These are phyloP conservation scores for Nitzschia palea DNA, from an alignment of 108 stramenopile species.

Conservation along the genomic window DNA sequence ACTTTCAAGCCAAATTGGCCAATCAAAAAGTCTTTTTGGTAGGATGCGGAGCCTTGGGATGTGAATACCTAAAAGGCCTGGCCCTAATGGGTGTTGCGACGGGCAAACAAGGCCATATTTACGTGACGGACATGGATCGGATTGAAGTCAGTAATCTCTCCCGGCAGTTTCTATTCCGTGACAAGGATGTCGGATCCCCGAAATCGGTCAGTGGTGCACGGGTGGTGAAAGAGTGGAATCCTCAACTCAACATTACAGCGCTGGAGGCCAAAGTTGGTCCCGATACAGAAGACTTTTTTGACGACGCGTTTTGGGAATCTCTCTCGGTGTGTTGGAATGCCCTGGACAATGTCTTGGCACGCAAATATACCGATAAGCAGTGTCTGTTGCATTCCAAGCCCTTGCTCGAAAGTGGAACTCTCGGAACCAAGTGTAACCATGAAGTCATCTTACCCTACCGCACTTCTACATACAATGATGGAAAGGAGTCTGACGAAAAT, in stretches of 20 bases:
- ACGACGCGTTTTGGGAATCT: neutral
- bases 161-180: conserved; percentile 97
- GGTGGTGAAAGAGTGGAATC: conserved; percentile 91
- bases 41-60: conserved; percentile 99
- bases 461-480: neutral
- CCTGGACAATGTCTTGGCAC: conserved; percentile 92
- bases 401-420: neutral
- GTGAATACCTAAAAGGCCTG: conserved; percentile 99
- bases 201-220: conserved; percentile 89
- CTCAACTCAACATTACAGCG: conserved; percentile 77
- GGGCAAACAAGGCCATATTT: conserved; percentile 72
- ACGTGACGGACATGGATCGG: conserved; percentile 99
- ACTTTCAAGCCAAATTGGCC: conserved; percentile 70
- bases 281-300: conserved; percentile 6
- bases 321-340: conserved; percentile 40
- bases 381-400: neutral
- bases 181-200: conserved; percentile 90
- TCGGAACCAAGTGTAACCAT: neutral
- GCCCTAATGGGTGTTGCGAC: conserved; percentile 98
- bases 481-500: conserved; percentile 5
- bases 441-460: conserved; percentile 2
- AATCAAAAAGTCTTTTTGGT: conserved; percentile 90
- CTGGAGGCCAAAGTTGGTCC: neutral
- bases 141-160: conserved; percentile 97
- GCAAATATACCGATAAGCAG: conserved; percentile 4